A percentile compares a stretch with the other conserved stretches of the same genome.
phyloP scores from a whole-genome alignment of 2,329 filamentous ascomycete species.

The Aspergillus novofumigatus region DNA sequence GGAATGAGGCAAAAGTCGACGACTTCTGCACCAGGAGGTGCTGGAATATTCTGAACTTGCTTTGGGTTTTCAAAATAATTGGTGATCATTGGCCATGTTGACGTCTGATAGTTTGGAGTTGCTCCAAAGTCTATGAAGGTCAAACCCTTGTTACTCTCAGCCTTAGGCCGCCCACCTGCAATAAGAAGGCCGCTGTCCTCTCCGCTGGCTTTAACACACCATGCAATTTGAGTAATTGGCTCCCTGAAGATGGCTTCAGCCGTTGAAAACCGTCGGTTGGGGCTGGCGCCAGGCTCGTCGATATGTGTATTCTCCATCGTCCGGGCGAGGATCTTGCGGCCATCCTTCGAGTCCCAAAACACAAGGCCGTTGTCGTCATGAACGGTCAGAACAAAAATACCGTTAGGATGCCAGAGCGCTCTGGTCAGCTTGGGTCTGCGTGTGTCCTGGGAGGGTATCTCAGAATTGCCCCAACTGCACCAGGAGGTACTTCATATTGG shows the following conservation, averaged over 20 bases:
- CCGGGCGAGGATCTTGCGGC: constrained; percentile 75
- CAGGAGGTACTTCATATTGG: constrained; percentile 73
- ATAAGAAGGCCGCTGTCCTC: constrained; percentile 89
- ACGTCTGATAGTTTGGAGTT: constrained; percentile 87
- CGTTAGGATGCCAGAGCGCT: constrained; percentile 90
- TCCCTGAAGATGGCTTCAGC: constrained; percentile 60
- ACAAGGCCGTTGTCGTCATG: constrained; percentile 90
- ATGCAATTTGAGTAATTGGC: constrained; percentile 73
- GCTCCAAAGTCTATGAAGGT: constrained; percentile 86
- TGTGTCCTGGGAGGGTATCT: constrained; percentile 56
- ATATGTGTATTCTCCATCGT: constrained; percentile 72
- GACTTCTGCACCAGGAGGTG: constrained; percentile 72
- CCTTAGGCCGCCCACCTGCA: constrained; percentile 70
- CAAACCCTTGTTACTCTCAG: constrained; percentile 67
- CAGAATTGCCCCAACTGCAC: constrained; percentile 74
- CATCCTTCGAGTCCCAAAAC: constrained; percentile 91
- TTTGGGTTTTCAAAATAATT: constrained; percentile 76
- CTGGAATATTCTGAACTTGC: constrained; percentile 64
- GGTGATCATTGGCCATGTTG: constrained; percentile 77
- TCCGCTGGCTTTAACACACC: constrained; percentile 91
- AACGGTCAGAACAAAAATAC: constrained; percentile 79
- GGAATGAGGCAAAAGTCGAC: constrained; percentile 80
- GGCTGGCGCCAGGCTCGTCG: constrained; percentile 57
- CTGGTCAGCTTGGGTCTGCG: constrained; percentile 74
- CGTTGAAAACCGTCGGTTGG: constrained; percentile 38